Conservation (phyloP, 768 basidiomycete species). For the Suillus subaureus region DNA sequence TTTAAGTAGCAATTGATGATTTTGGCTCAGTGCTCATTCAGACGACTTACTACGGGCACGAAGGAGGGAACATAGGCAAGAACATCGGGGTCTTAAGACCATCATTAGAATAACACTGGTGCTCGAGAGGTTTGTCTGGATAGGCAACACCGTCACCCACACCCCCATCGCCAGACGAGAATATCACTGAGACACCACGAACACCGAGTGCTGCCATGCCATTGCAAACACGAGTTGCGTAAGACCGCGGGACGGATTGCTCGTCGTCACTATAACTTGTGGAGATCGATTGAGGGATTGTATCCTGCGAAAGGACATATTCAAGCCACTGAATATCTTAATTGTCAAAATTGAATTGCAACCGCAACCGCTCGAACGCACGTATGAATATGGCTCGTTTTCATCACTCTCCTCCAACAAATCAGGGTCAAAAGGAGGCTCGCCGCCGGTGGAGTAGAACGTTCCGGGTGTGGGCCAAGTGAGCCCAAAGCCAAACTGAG, state of each 20-base stretch:
- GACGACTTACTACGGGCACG: conserved; percentile 54
- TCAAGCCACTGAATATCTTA: conserved; percentile 55
- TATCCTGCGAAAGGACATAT: conserved; percentile 46
- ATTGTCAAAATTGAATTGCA: background rate
- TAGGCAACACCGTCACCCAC: conserved; percentile 65
- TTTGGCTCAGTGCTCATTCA: background rate
- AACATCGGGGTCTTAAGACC: conserved; percentile 58
- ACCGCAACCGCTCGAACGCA: conserved; percentile 23
- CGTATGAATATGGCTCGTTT: conserved; percentile 53
- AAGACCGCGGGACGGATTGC: conserved; percentile 66
- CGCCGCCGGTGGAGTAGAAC: conserved; percentile 64
- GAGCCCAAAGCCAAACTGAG: conserved; percentile 68
- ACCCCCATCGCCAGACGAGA: conserved; percentile 68
- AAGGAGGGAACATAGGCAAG: conserved; percentile 63
- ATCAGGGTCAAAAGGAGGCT: conserved; percentile 61
- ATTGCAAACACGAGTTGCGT: conserved; percentile 58
- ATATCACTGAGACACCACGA: conserved; percentile 67
- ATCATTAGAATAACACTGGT: conserved; percentile 61
- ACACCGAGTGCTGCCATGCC: conserved; percentile 68
- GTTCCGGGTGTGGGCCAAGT: conserved; percentile 60
- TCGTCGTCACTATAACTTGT: conserved; percentile 78
- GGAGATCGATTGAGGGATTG: conserved; percentile 62
- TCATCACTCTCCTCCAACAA: conserved; percentile 37
- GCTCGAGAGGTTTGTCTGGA: conserved; percentile 41
- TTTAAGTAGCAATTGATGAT: conserved; percentile 23